A percentile compares a stretch with the other conserved stretches of the same genome.
Evolutionary conservation across 192 early-diverging fungal species (phyloP).

Genomic region (Backusella tarrabulga): DNA sequence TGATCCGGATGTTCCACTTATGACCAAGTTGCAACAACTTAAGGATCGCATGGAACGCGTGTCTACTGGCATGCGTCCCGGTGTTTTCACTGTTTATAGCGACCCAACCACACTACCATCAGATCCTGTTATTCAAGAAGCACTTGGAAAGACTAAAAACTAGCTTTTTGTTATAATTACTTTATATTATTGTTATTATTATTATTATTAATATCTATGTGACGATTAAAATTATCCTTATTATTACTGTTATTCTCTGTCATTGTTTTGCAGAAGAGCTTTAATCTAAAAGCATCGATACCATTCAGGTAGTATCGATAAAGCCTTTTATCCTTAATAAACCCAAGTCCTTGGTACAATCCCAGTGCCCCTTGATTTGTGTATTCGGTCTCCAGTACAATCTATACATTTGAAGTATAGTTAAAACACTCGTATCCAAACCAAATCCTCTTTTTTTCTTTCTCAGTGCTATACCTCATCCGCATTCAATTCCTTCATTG

Average conservation of each 20-base stretch:
- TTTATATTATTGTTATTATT: background rate
- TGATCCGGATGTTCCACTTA: slow-evolving; percentile 22
- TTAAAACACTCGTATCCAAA: background rate
- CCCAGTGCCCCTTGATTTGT: slow-evolving; percentile 82
- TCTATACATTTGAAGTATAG: slow-evolving; percentile 32
- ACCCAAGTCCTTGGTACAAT: slow-evolving; percentile 89
- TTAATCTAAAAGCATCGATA: slow-evolving; percentile 84
- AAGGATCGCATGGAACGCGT: slow-evolving; percentile 22
- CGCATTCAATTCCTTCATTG: slow-evolving; percentile 73
- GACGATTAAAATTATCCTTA: background rate
- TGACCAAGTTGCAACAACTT: slow-evolving; percentile 22
- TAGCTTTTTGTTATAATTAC: background rate
- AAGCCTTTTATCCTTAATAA: slow-evolving; percentile 90
- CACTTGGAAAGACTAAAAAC: slow-evolving; percentile 7
- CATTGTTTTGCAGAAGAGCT: slow-evolving; percentile 61
- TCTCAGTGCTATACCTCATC: slow-evolving; percentile 65
- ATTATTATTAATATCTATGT: background rate
- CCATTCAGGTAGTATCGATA: slow-evolving; percentile 93
- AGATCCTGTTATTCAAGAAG: slow-evolving; percentile 29
- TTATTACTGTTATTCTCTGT: slow-evolving; percentile 1
- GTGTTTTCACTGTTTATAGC: slow-evolving; percentile 29
- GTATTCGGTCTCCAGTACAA: slow-evolving; percentile 89
- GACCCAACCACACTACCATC: slow-evolving; percentile 4
- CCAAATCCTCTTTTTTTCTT: background rate
- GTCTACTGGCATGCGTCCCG: slow-evolving; percentile 16